A percentile compares a stretch with the other conserved stretches of the same genome.
Conservation (phyloP, 23 red algal species). For the Agarophyton chilense region DNA sequence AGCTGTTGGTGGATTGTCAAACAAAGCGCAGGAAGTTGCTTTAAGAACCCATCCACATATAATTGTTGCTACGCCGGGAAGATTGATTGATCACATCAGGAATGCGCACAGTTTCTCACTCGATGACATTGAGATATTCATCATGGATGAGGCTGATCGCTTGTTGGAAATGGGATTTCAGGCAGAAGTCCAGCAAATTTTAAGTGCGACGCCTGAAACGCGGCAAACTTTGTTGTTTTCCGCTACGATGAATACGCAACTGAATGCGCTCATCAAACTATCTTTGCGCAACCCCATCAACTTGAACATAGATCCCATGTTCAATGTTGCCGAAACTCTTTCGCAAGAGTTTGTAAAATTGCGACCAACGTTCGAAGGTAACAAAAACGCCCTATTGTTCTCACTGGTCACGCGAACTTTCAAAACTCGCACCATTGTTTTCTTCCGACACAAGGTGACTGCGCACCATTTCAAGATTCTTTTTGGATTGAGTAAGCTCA, state of each 20-base stretch:
- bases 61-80: slow-evolving; percentile 89
- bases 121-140: slow-evolving; percentile 87
- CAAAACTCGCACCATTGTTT: slow-evolving; percentile 78
- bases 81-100: slow-evolving; percentile 91
- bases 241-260: slow-evolving; percentile 69
- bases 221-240: slow-evolving; percentile 85
- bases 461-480: slow-evolving; percentile 88
- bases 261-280: slow-evolving; percentile 78
- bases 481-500: slow-evolving; percentile 81
- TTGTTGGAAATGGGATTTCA: slow-evolving; percentile 94
- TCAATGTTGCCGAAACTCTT: slow-evolving; percentile 79
- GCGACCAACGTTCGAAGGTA: slow-evolving; percentile 28
- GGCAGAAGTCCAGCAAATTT: slow-evolving; percentile 88
- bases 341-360: slow-evolving; percentile 74
- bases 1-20: slow-evolving; percentile 86
- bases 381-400: slow-evolving; percentile 75
- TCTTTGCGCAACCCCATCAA: slow-evolving; percentile 73
- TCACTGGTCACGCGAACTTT: slow-evolving; percentile 76
- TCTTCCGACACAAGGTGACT: slow-evolving; percentile 85
- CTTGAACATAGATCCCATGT: slow-evolving; percentile 79
- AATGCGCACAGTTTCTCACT: slow-evolving; percentile 84
- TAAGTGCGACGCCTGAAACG: slow-evolving; percentile 30
- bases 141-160: slow-evolving; percentile 98
- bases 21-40: slow-evolving; percentile 76
- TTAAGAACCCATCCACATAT: slow-evolving; percentile 85